Evolutionary conservation across 2,329 filamentous ascomycete genomes (phyloP), one percentile per base, ranked within the genome.

Genomic region (Claviceps pazoutovae): DNA sequence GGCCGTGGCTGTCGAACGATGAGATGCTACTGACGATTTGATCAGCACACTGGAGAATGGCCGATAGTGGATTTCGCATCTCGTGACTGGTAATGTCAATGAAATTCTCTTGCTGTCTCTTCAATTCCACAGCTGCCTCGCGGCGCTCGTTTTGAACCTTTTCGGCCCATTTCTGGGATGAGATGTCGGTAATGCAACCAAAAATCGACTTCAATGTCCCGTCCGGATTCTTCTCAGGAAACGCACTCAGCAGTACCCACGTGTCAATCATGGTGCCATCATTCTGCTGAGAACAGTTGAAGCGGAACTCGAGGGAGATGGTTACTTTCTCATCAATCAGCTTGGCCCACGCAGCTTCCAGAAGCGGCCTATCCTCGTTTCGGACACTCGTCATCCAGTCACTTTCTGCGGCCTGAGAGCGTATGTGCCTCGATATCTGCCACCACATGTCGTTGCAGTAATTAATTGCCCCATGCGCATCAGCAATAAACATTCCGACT

Each of bases 401-500:
- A 51, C 83, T 75, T 21, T 79, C 77, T 48, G 74, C 79, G 54
- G 75, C 70, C 34, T 75, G 71, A 16, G 76, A 72, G 56, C 78
- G 76, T 1, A 79, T 77, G 51, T 86, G 81, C 37, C 83, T 73
- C 0, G 84, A 84, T 37, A 89, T 86, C 56, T 80, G 74, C 76
- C 75, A 82, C 78, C 79, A 93, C 62, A 84, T 86, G 56, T 90
- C 84, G 62, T 94, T 94, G 62, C 83, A 86, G 62, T 88, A 93
- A 9, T 78, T 86, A 58, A 93, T 86, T 23, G 76, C 71, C 3
- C 88, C 87, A 42, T 73, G 66, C 0, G 78, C 74, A 60, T 88
- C 78, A n/a, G 86, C 84, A 57, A 93, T 90, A 63, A 91, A 91
- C 69, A 94, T 84, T 30, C 87, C 88, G 1, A 90, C 86, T 0